phyloP scores from a whole-genome alignment of 495 filamentous ascomycete species.

The Neurospora sp. region DNA sequence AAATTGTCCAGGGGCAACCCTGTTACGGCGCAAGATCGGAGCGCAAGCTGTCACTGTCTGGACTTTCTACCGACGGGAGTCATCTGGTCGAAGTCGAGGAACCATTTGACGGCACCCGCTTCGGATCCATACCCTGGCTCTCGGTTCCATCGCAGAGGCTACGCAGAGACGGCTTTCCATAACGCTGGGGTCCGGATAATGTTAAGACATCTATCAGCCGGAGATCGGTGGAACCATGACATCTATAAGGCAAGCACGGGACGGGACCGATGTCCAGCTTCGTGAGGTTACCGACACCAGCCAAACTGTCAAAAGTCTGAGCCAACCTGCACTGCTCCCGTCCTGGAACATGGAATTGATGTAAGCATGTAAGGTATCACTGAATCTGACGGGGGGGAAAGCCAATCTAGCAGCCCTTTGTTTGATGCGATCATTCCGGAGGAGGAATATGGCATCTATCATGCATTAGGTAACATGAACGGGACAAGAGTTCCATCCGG shows the following conservation, averaged over 20 bases:
- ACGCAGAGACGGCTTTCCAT: neutral
- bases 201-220: neutral
- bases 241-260: neutral
- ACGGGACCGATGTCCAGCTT: neutral
- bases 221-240: neutral
- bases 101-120: neutral
- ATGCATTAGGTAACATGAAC: neutral
- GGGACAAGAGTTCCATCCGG: neutral
- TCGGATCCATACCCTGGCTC: neutral
- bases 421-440: neutral
- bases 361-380: neutral
- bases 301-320: neutral
- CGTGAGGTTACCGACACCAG: neutral
- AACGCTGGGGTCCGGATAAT: neutral
- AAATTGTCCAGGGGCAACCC: neutral
- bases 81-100: neutral
- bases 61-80: neutral
- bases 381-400: neutral
- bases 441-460: neutral
- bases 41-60: neutral
- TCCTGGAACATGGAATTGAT: neutral
- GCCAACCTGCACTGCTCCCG: neutral
- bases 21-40: neutral
- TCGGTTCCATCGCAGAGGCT: neutral
- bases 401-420: neutral